phyloP scores from a whole-genome alignment of 2,329 filamentous ascomycete genomes.

The Penicillium palitans region DNA sequence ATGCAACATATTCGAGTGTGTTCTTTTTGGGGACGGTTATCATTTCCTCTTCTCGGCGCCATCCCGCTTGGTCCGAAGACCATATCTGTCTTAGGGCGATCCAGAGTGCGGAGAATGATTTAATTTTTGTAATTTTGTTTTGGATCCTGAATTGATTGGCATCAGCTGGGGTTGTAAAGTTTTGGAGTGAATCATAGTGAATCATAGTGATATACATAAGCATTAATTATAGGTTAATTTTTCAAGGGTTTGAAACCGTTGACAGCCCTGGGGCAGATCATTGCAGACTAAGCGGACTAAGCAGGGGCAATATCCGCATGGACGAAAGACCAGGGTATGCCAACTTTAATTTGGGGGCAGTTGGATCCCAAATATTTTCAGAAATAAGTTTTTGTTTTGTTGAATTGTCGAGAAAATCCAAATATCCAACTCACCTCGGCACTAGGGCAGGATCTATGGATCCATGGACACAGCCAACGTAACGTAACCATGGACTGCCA shows the following conservation, averaged over 20 bases:
- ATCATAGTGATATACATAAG: not conserved
- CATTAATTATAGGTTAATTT: not conserved
- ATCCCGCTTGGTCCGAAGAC: constrained; percentile 2
- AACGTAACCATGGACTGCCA: constrained; percentile 2
- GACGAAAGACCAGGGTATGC: constrained; percentile 19
- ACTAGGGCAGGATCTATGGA: not conserved
- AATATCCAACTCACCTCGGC: not conserved
- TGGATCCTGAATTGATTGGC: not conserved
- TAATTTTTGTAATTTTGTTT: not conserved
- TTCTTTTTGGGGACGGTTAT: not conserved
- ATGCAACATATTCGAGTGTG: not conserved
- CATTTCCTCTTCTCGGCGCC: constrained; percentile 8
- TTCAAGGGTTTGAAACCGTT: constrained; percentile 15
- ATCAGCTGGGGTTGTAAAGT: not conserved
- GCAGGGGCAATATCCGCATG: constrained; percentile 21
- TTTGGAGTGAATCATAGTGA: not conserved
- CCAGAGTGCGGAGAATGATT: constrained; percentile 17
- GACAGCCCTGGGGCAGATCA: constrained; percentile 22
- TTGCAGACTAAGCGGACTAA: constrained; percentile 19
- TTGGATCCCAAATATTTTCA: not conserved
- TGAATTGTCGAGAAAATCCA: too few species aligned
- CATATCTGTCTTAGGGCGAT: constrained; percentile 9
- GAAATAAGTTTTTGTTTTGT: not conserved
- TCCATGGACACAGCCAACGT: not conserved
- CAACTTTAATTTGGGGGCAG: constrained; percentile 27